These are phyloP conservation scores for Micractinium conductrix DNA, from an alignment of 139 green algal genomes.

Conservation along the genomic window DNA sequence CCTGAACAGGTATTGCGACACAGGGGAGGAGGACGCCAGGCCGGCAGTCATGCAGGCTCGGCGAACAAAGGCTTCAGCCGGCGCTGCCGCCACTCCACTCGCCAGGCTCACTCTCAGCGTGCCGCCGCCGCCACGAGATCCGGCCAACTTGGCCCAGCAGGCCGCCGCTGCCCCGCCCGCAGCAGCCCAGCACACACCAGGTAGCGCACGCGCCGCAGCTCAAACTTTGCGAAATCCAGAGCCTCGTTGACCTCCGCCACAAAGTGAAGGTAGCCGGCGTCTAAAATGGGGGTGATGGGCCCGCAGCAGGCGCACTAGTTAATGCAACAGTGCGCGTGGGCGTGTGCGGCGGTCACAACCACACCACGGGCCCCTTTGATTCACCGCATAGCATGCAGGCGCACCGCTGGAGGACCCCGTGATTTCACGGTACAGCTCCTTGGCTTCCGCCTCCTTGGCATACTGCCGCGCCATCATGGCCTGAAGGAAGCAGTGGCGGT, in stretches of 20 bases:
- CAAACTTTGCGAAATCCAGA: constrained; percentile 35
- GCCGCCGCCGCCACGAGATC: too few relatives aligned
- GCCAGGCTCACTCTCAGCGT: too few relatives aligned
- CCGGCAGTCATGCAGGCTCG: too few relatives aligned
- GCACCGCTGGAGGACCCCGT: constrained; percentile 2
- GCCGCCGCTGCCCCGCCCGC: too few relatives aligned
- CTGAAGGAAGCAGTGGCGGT: constrained; percentile 37
- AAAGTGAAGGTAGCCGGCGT: constrained; percentile 12
- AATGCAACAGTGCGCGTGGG: neutral
- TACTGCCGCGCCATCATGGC: constrained; percentile 32
- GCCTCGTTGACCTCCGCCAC: constrained; percentile 24
- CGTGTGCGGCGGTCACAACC: too few relatives aligned
- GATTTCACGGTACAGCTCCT: constrained; percentile 15
- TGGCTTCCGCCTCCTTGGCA: neutral
- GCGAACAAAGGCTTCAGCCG: too few relatives aligned
- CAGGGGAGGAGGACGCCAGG: too few relatives aligned
- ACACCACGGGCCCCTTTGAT: too few relatives aligned
- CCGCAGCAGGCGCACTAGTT: neutral
- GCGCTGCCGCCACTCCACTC: too few relatives aligned
- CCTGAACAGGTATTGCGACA: too few relatives aligned
- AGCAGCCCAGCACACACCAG: constrained; percentile 20
- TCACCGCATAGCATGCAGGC: neutral
- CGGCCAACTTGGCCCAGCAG: too few relatives aligned
- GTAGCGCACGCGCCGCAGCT: constrained; percentile 25
- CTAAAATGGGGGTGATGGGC: neutral